Base-by-base conservation (phyloP, 805 yeast genomes). In the Candida qinlingensis region DNA sequence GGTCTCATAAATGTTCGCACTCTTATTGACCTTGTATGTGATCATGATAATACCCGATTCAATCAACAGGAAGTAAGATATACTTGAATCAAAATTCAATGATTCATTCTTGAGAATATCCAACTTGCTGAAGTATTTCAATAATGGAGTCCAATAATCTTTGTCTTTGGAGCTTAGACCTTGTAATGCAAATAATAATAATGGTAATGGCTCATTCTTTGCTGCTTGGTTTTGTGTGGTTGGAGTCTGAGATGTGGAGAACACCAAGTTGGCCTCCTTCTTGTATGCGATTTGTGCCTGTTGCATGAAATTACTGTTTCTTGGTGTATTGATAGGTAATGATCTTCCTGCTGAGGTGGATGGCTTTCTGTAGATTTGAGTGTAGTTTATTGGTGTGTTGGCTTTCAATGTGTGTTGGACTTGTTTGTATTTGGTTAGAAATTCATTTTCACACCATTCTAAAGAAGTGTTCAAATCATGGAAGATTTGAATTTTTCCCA, bases 371-470 rank as follows among this genome's bases (percentile, higher is more conserved):
- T 33, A 41, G 37, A 19, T 41, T 11, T 26, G 45, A 39, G 47
- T 10, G 34, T 48, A 9, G 31, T 25, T 28, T 27, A 44, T 10
- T 6, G 27, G 25, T 28, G 45, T 25, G 34, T 35, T 26, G 26
- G 35, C 39, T 30, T 42, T 40, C 33, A 39, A 42, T 36, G 39
- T 41, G 34, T 41, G 45, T 42, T 71, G 67, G 39, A 70, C 53
- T 36, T 65, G 58, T 44, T 59, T 69, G 50, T 70, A 72, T 51
- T 69, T 64, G 5, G 54, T 51, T 58, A 94, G 73, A 57, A 91
- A 89, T 57, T 85, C 83, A 67, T 94, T 92, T 65, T 94, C 99
- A 71, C 97, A 89, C 96, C 96, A 92, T 66, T 94, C 98, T 39
- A 94, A 74, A 0, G 96, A 96, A 47, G 85, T 78, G 62, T 94